Base-by-base conservation (phyloP, 257 asterid species). In the Paulownia fortunei region DNA sequence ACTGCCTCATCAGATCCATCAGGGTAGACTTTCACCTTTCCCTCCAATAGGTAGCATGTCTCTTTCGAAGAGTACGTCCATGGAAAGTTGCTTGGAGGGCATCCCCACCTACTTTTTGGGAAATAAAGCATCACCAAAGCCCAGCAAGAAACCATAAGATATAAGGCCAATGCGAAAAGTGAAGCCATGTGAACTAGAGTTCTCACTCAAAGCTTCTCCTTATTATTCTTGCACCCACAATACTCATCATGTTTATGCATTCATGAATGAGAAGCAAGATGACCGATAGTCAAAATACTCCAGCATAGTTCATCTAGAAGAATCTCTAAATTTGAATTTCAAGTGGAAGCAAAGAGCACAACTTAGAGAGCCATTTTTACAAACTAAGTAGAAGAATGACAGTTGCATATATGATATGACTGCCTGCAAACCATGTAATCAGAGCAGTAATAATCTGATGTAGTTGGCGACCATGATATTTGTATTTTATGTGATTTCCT, bases 81-180 rank as follows among this genome's bases (percentile, higher is more conserved):
- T 6, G 97, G 94, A 65, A 91, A 86, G 79, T 87, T 85, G 83
- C 97, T 88, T 9, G 97, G 94, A n/a, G 88, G 85, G 69, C 97
- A 87, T 56, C 92, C 87, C 97, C 97, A 91, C 81, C 96, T 89
- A 77, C n/a, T n/a, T 72, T 61, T 72, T 16, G 16, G 72, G 12
- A 83, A 15, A 54, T 27, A 70, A 44, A 37, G 42, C 41, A 68
- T 64, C 39, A 42, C 32, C 13, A 64, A 65, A 65, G 9, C 54
- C 16, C 26, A 67, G 24, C 23, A 72, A 37, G 42, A 21, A 72
- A 13, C 52, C 39, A 59, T 19, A 23, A 21, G 24, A 55, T 10
- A 36, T 16, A 58, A 49, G 21, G 36, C 30, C 41, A 51, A 44
- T 8, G 6, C 24, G 6, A 5, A 47, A 46, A 42, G 19, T 26